Base-by-base conservation (phyloP, 73 alveolate genomes). In the Paramecium pentaurelia region DNA sequence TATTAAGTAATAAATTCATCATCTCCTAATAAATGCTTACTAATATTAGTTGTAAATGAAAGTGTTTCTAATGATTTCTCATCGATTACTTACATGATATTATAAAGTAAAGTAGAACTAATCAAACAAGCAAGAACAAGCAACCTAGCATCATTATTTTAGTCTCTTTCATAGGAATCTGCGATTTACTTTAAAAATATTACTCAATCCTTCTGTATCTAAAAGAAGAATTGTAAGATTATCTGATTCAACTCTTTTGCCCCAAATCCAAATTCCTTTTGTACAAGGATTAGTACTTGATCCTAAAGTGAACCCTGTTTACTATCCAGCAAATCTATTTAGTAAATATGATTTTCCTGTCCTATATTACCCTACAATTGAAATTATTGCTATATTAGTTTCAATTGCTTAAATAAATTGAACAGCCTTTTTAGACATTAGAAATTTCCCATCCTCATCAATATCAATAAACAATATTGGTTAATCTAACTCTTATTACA, bases 261-360 rank as follows among this genome's bases (percentile, higher is more conserved):
- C 99, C 99, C 99, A 98, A 11, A 98, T 97, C 99, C 99, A 98
- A 2, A 98, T 77, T 5, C 99, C 99, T 92, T 97, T 97, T 14
- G 99, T 98, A 84, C 99, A 98, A 14, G 99, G 96, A 88, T 92
- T 93, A 6, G 86, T 64, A 25, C 87, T 25, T 27, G 71, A 27
- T 47, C 91, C 91, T 12, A 80, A 36, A 20, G 47, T 73, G 16
- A 80, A 80, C 34, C 91, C 91, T 20, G 49, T 40, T 73, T 80
- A 20, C 20, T 27, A 25, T 42, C 91, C 96, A 20, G 95, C 92
- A 20, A 96, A 96, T 68, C 98, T 60, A 75, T 96, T 96, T 44
- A 96, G 80, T 9, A 95, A 86, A 86, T 94, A 96, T 2, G 98
- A 94, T 84, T 96, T 96, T 64, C 99, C 99, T 70, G 99, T 96